phyloP scores from a whole-genome alignment of 2,329 filamentous ascomycete genomes.

The Arthrobotrys iridis region DNA sequence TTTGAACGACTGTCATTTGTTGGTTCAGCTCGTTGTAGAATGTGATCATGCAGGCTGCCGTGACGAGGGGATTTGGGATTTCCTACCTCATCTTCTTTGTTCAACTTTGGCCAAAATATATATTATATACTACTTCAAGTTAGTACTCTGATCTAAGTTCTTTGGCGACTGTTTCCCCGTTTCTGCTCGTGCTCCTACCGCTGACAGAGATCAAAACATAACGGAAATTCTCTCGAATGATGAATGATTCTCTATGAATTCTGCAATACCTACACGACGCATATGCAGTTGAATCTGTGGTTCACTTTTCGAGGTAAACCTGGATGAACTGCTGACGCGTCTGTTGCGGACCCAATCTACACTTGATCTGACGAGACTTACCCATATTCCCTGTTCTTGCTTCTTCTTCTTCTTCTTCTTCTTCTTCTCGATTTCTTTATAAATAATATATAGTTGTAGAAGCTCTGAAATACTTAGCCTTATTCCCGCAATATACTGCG shows the following conservation, averaged over 20 bases:
- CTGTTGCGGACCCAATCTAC: constrained; percentile 54
- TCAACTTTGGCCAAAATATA: constrained; percentile 13
- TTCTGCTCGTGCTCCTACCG: not conserved
- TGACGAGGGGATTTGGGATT: constrained; percentile 33
- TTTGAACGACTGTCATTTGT: not conserved
- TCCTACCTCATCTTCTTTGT: constrained; percentile 43
- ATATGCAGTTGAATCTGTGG: constrained; percentile 18
- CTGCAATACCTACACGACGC: constrained; percentile 50
- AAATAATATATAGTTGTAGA: not conserved
- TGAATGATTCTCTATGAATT: constrained; percentile 55
- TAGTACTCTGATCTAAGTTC: not conserved
- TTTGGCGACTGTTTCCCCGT: not conserved
- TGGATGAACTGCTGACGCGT: constrained; percentile 3
- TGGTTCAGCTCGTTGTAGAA: not conserved
- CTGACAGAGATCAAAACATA: not conserved
- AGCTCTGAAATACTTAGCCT: no score
- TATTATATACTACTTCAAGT: not conserved
- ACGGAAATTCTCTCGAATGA: constrained; percentile 42
- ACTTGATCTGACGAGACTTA: constrained; percentile 54
- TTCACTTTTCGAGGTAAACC: constrained; percentile 34
- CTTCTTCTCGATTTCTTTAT: not conserved
- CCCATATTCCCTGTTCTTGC: not conserved
- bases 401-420: not conserved
- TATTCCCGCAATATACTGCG: no score
- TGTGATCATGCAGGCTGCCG: constrained; percentile 22